Base-by-base conservation (phyloP, 2,329 filamentous ascomycete genomes). In the Zymoseptoria pseudotritici region DNA sequence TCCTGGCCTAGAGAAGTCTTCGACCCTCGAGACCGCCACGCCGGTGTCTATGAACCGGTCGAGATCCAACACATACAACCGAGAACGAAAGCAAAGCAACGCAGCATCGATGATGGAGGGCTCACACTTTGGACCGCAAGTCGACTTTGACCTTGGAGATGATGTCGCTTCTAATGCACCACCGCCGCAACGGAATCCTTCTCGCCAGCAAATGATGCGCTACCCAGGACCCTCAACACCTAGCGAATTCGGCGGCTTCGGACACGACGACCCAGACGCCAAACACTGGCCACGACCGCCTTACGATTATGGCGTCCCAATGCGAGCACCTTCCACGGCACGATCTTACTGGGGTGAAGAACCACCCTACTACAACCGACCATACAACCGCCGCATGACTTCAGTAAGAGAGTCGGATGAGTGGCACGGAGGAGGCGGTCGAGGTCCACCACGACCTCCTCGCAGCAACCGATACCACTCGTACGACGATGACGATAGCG, bases 241-340 rank as follows among this genome's bases (percentile, higher is more conserved):
- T 6, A 66, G 59, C 55, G 67, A 69, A 19, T 66, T 63, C 54
- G 66, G 59, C 17, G 67, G 68, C n/a, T 67, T 63, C 56, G 66
- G 59, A 13, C 65, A 53, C n/a, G 64, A 70, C 24, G 63, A 68
- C 29, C 57, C 55, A 6, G 60, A 61, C n/a, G 66, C 68, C 7
- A 60, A 62, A 24, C 59, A 56, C 3, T 65, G 62, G 53, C 63
- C 65, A n/a, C 61, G 66, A 2, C 59, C 61, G 10, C 64, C 66
- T 6, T 66, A 66, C 55, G 66, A 70, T 5, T 69, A 69, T 36
- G 66, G 63, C 7, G 53, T 55, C 10, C 63, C 63, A 2, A 56
- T 59, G n/a, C 61, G 63, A 21, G 53, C 61, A 42, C 57, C 60
- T 22, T 52, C 59, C 36, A 49, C 54, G 5, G 58, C 59, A 13